phyloP scores from a whole-genome alignment of 352 stramenopile species.

The Phytophthora capsici region DNA sequence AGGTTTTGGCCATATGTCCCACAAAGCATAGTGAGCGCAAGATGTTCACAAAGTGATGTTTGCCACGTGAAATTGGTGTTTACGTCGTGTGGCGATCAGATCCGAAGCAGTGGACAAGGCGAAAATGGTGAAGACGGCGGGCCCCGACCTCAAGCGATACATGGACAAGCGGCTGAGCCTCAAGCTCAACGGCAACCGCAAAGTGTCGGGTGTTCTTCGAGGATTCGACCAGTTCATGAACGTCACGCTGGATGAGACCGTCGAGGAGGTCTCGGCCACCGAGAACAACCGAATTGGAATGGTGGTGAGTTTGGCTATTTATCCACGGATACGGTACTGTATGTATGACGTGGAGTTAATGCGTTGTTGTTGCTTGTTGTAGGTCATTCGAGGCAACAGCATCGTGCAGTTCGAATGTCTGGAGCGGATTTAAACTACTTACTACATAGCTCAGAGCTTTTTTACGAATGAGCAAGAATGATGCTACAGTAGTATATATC shows the following conservation, averaged over 20 bases:
- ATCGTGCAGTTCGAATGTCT: constrained; percentile 92
- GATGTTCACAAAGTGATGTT: background rate
- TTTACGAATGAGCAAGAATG: constrained; percentile 8
- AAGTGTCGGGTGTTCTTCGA: constrained; percentile 92
- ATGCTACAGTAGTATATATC: constrained; percentile 29
- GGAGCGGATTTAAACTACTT: constrained; percentile 65
- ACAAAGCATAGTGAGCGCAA: constrained; percentile 18
- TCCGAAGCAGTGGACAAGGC: constrained; percentile 7
- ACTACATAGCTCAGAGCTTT: background rate
- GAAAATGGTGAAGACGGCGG: constrained; percentile 77
- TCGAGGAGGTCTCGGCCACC: constrained; percentile 89
- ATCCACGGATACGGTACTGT: background rate
- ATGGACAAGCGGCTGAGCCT: constrained; percentile 96
- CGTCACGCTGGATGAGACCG: constrained; percentile 95
- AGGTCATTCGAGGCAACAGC: constrained; percentile 91
- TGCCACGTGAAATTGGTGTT: constrained; percentile 18
- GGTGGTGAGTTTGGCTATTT: constrained; percentile 73
- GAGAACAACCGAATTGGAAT: constrained; percentile 92
- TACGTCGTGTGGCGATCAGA: constrained; percentile 11
- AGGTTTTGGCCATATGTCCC: constrained; percentile 9
- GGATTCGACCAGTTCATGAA: constrained; percentile 99
- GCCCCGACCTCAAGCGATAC: constrained; percentile 90
- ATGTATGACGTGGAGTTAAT: background rate
- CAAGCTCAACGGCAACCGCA: constrained; percentile 95
- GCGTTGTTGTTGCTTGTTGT: background rate